A percentile compares a stretch with the other conserved stretches of the same genome.
Evolutionary conservation across 2,329 filamentous ascomycete genomes (phyloP).

Genomic region (Davidsoniella eucalypti): DNA sequence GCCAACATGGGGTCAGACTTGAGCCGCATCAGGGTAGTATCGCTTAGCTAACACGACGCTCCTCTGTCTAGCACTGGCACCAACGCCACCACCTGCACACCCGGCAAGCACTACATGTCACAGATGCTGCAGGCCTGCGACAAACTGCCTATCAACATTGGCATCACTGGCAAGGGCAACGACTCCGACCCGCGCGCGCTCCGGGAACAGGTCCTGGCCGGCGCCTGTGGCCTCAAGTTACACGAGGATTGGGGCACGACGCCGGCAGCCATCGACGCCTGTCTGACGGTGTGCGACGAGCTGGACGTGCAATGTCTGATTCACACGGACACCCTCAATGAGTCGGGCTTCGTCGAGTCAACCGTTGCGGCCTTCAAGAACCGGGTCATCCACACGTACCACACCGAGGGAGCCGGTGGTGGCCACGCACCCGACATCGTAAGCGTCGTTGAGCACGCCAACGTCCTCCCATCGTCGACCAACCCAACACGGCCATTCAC

Average conservation of each 20-base stretch:
- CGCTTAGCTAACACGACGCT: constrained; percentile 14
- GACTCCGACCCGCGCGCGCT: constrained; percentile 57
- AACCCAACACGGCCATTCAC: constrained; percentile 89
- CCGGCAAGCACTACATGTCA: constrained; percentile 64
- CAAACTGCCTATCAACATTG: constrained; percentile 65
- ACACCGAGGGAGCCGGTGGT: constrained; percentile 88
- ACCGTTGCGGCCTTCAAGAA: constrained; percentile 73
- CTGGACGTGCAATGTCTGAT: constrained; percentile 86
- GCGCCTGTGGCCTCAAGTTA: constrained; percentile 78
- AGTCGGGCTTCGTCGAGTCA: constrained; percentile 91
- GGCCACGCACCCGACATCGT: constrained; percentile 96
- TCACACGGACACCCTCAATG: constrained; percentile 91
- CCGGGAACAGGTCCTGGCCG: constrained; percentile 64
- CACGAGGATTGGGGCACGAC: constrained; percentile 95
- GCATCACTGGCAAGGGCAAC: constrained; percentile 88
- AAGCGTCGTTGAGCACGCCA: constrained; percentile 70
- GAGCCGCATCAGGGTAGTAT: too few relatives aligned
- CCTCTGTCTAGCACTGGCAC: constrained; percentile 52
- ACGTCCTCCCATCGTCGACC: constrained; percentile 79
- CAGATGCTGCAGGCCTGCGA: constrained; percentile 87
- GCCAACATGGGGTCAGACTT: too few relatives aligned
- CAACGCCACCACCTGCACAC: constrained; percentile 86
- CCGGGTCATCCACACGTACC: constrained; percentile 88
- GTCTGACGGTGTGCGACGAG: constrained; percentile 72
- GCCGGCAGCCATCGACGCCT: constrained; percentile 79